phyloP scores from a whole-genome alignment of 805 yeast species.

The Millerozyma miso region DNA sequence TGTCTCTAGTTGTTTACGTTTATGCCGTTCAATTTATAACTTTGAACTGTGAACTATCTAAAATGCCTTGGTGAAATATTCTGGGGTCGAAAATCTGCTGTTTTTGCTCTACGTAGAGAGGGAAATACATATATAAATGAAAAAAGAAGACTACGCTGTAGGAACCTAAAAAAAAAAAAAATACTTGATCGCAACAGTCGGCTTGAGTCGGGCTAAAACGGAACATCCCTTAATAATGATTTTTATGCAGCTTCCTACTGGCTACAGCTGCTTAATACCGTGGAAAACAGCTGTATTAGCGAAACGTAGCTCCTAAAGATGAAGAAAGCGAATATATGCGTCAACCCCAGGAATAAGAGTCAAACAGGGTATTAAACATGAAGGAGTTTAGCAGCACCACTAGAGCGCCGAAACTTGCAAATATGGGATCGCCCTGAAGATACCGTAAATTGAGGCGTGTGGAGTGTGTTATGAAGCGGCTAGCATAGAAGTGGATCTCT shows the following conservation, averaged over 20 bases:
- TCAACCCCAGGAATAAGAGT: neutral
- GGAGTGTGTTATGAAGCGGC: no score
- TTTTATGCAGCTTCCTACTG: neutral
- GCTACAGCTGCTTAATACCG: neutral
- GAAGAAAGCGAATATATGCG: neutral
- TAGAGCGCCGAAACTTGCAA: no score
- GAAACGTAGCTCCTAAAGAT: neutral
- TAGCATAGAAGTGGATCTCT: no score
- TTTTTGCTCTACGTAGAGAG: neutral
- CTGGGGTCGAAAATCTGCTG: neutral
- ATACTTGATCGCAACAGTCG: neutral
- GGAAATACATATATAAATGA: neutral
- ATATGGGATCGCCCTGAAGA: no score
- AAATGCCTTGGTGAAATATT: neutral
- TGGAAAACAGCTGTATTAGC: neutral
- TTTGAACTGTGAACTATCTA: neutral
- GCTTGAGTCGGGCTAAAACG: neutral
- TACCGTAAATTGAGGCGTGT: no score
- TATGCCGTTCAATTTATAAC: neutral
- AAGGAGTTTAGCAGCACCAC: no score
- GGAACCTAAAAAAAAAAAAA: neutral
- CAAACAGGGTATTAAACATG: no score
- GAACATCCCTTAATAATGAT: neutral
- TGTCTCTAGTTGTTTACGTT: neutral
- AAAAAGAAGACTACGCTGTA: neutral